A percentile compares a stretch with the other conserved stretches of the same genome.
These are phyloP conservation scores for Maudiozyma barnettii DNA, from an alignment of 805 yeast genomes.

Conservation along the genomic window DNA sequence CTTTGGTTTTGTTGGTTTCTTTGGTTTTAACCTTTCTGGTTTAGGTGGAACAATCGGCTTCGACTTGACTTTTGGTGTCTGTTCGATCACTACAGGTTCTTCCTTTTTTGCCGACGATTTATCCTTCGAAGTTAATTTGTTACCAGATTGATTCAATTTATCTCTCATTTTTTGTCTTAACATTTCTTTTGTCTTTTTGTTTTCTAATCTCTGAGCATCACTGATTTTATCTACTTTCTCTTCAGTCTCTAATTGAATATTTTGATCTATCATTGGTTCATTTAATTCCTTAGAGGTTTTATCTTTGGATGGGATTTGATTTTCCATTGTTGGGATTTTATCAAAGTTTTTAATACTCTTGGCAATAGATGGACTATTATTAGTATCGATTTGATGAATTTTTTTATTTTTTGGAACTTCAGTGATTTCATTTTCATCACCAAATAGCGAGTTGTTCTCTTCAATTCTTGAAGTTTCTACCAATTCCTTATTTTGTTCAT, in stretches of 20 bases:
- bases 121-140: not conserved
- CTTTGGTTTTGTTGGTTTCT: constrained; percentile 41
- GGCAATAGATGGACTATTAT: not conserved
- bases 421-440: not conserved
- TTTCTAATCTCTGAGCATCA: not conserved
- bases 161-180: constrained; percentile 32
- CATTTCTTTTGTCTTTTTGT: constrained; percentile 3
- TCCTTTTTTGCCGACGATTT: not conserved
- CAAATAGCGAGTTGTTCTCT: not conserved
- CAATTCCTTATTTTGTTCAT: not conserved
- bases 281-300: not conserved
- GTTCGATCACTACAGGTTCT: not conserved
- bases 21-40: constrained; percentile 33
- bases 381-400: not conserved
- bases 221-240: not conserved
- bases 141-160: constrained; percentile 30
- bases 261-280: not conserved
- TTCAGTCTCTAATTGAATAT: not conserved
- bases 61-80: constrained; percentile 7
- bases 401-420: not conserved
- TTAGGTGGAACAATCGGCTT: constrained; percentile 46
- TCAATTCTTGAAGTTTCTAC: constrained; percentile 2
- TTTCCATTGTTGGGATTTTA: not conserved
- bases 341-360: not conserved
- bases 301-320: not conserved